Percentiles rank a stretch among this genome's conserved stretches.
These are phyloP conservation scores for Ramaria sp. DNA, from an alignment of 768 basidiomycete species.

Conservation along the genomic window DNA sequence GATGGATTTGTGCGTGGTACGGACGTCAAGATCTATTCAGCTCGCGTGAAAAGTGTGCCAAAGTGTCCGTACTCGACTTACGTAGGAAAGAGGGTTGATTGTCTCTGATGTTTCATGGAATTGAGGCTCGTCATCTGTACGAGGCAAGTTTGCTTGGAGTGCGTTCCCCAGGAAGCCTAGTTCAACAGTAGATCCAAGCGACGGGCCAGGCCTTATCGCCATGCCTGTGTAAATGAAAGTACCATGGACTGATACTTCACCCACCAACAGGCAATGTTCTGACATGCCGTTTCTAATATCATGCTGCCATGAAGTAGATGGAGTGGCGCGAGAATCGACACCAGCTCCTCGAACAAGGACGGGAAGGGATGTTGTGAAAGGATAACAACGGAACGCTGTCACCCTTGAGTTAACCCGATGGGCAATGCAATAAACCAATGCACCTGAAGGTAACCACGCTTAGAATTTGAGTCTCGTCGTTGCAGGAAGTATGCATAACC, in stretches of 20 bases:
- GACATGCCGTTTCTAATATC: constrained; percentile 79
- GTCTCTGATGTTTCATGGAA: constrained; percentile 43
- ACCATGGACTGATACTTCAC: constrained; percentile 15
- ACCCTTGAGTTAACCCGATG: constrained; percentile 12
- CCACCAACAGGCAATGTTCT: constrained; percentile 80
- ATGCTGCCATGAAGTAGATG: constrained; percentile 63
- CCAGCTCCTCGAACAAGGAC: constrained; percentile 59
- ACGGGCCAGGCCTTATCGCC: constrained; percentile 62
- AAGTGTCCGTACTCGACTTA: constrained; percentile 16
- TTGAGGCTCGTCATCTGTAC: constrained; percentile 62
- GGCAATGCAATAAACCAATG: not conserved
- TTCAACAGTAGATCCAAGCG: constrained; percentile 55
- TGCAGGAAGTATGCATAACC: constrained; percentile 75
- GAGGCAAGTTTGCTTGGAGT: constrained; percentile 62
- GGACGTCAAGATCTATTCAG: constrained; percentile 53
- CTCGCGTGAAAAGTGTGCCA: not conserved
- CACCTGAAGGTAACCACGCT: constrained; percentile 77
- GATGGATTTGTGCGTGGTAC: constrained; percentile 48
- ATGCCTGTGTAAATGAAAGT: not conserved
- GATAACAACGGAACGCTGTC: constrained; percentile 70
- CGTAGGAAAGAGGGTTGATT: constrained; percentile 44
- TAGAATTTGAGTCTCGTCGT: constrained; percentile 48
- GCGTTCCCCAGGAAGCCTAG: constrained; percentile 79
- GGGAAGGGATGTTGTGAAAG: constrained; percentile 74
- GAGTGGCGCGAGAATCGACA: constrained; percentile 65